Conservation (phyloP, 1,139 yeast species). For the Protomyces lactucae-debilis region DNA sequence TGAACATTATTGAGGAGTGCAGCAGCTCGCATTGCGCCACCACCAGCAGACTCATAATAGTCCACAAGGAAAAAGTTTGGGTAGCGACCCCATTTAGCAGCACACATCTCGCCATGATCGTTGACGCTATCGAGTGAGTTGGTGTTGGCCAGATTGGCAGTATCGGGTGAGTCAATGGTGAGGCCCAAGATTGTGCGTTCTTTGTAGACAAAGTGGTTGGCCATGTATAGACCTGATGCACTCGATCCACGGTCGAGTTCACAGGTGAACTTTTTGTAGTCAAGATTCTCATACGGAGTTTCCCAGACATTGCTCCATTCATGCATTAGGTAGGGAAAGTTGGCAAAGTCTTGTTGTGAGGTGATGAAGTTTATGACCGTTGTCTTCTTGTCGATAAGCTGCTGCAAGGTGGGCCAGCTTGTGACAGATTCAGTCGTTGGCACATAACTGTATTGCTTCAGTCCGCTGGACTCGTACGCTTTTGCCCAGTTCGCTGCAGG, state of each 20-base stretch:
- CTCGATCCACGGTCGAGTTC: constrained; percentile 18
- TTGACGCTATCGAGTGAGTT: constrained; percentile 4
- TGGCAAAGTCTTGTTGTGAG: constrained; percentile 1
- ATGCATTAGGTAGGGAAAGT: constrained; percentile 9
- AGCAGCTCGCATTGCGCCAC: constrained; percentile 17
- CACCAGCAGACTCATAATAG: constrained; percentile 7
- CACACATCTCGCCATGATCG: constrained; percentile 7
- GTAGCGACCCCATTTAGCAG: neutral
- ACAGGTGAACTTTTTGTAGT: constrained; percentile 13
- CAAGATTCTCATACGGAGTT: constrained; percentile 16
- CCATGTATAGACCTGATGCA: constrained; percentile 13
- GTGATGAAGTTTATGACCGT: constrained; percentile 21
- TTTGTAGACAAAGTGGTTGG: constrained; percentile 19
- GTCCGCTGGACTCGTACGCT: constrained; percentile 14
- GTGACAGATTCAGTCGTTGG: constrained; percentile 9
- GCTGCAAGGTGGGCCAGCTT: constrained; percentile 15
- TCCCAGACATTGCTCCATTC: constrained; percentile 23
- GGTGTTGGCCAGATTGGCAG: constrained; percentile 7
- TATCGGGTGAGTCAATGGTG: constrained; percentile 18
- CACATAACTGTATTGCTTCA: constrained; percentile 3
- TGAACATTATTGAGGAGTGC: constrained; percentile 14
- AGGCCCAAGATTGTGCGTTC: constrained; percentile 5
- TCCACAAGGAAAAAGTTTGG: constrained; percentile 24
- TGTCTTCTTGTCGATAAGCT: constrained; percentile 9
- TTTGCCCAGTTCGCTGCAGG: constrained; percentile 18